Percentiles rank a stretch among this genome's conserved stretches.
These are phyloP conservation scores for Microbotryum lychnidis-dioicae DNA, from an alignment of 1,284 basidiomycete species.

Conservation along the genomic window DNA sequence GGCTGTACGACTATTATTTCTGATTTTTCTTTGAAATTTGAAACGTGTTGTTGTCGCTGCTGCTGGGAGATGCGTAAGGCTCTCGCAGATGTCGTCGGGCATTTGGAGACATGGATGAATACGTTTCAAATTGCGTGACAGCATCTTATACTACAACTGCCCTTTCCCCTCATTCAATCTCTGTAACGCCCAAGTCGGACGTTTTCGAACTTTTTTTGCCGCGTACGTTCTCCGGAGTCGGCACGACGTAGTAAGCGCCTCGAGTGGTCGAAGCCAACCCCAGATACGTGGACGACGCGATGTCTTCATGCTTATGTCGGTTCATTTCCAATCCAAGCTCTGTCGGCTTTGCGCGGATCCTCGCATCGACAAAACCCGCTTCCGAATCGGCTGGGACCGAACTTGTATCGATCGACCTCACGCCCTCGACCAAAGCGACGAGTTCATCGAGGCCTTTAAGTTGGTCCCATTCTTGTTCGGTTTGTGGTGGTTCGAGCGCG, in stretches of 20 bases:
- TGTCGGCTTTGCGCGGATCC: slow-evolving; percentile 10
- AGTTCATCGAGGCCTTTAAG: slow-evolving; percentile 18
- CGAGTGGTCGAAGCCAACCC: slow-evolving; percentile 14
- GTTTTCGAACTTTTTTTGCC: too few species aligned
- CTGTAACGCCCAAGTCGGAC: too few species aligned
- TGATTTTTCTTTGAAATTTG: too few species aligned
- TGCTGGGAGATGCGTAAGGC: too few species aligned
- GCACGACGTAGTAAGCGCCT: slow-evolving; percentile 24
- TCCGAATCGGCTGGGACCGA: background rate
- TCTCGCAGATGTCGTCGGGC: too few species aligned
- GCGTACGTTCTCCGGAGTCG: slow-evolving; percentile 22
- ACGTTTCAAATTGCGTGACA: too few species aligned
- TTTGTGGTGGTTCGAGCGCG: slow-evolving; percentile 20
- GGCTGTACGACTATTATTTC: too few species aligned
- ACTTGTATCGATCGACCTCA: slow-evolving; percentile 9
- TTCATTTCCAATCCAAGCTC: background rate
- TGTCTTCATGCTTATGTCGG: background rate
- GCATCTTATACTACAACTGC: too few species aligned
- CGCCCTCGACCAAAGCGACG: slow-evolving; percentile 21
- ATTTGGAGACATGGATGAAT: too few species aligned
- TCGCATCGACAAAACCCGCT: slow-evolving; percentile 22
- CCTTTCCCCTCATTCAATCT: too few species aligned
- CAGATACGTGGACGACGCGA: background rate
- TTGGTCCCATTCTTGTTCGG: slow-evolving; percentile 7
- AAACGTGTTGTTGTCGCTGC: too few species aligned